Base-by-base conservation (phyloP, 2,329 filamentous ascomycete species). In the Claviceps africana region DNA sequence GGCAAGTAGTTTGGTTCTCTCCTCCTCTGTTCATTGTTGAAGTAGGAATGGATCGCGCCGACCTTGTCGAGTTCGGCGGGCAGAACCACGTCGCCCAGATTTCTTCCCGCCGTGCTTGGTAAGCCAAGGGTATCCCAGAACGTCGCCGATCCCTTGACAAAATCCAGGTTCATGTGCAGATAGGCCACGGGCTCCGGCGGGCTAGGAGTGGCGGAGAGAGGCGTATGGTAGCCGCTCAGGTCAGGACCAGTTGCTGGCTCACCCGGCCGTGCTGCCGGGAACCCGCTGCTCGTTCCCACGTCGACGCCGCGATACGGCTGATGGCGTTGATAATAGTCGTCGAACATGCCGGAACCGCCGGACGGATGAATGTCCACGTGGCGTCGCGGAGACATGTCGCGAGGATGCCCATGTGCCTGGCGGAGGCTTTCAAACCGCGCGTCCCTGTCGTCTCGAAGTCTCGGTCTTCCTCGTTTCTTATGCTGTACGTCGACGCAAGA, bases 401-500 rank as follows among this genome's bases (percentile, higher is more conserved):
- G 64, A 11, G 69, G 65, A 55, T 72, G 70, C 46, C 71, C 48
- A 2, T 25, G 66, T 54, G 72, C 17, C 19, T 50, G 73, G 53
- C 74, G 71, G 2, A 71, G 63, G 17, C 70, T 64, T 54, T 82
- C 80, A 59, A 77, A 82, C 56, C 79, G 73, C 48, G 74, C 62
- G 56, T 83, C 79, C 59, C 78, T 72, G 54, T 87, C 84, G 62
- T 91, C 86, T 60, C 86, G 79, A 58, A 93, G 71, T 57, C 87
- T 77, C 54, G 87, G 87, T 48, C 87, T 77, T 43, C 87, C 87
- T 59, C 87, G 74, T 65, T 91, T 93, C 67, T 91, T 93, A 67
- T 93, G 87, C 62, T 88, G 84, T 35, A 93, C 86, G 66, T 93
- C 87, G 59, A 88, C 74, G 63, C 87, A 93, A 8, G 82, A 76